A percentile compares a stretch with the other conserved stretches of the same genome.
Evolutionary conservation across 352 stramenopile genomes (phyloP).

Genomic region (Phytophthora meadii): DNA sequence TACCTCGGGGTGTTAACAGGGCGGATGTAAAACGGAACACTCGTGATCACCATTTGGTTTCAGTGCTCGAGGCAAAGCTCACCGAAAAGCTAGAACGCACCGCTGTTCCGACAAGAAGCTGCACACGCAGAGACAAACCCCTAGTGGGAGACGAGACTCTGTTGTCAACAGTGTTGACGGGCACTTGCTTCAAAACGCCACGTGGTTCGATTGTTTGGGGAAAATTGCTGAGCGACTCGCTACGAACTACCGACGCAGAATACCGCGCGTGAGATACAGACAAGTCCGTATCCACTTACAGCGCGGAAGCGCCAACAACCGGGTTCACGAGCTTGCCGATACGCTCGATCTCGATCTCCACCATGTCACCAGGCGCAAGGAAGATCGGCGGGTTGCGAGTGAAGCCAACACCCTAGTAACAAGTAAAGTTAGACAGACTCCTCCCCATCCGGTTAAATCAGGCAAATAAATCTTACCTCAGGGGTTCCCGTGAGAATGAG

Average conservation of each 20-base stretch:
- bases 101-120: slow-evolving; percentile 2
- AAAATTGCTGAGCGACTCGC: slow-evolving; percentile 10
- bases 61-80: slow-evolving; percentile 21
- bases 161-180: slow-evolving; percentile 4
- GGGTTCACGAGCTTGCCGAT: slow-evolving; percentile 91
- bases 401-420: slow-evolving; percentile 80
- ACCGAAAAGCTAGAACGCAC: slow-evolving; percentile 22
- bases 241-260: slow-evolving; percentile 3
- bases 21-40: slow-evolving; percentile 24
- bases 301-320: slow-evolving; percentile 71
- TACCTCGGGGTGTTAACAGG: slow-evolving; percentile 11
- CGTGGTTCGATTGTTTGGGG: slow-evolving; percentile 11
- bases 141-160: slow-evolving; percentile 24
- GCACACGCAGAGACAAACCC: slow-evolving; percentile 20
- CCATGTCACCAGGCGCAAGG: slow-evolving; percentile 86
- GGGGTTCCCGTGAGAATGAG: slow-evolving; percentile 92
- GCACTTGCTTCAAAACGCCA: slow-evolving; percentile 26
- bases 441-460: background rate
- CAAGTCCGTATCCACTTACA: slow-evolving; percentile 38
- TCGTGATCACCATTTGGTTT: slow-evolving; percentile 15
- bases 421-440: slow-evolving; percentile 4
- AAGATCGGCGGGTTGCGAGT: slow-evolving; percentile 88
- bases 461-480: slow-evolving; percentile 50
- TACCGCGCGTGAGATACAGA: background rate
- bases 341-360: slow-evolving; percentile 91